phyloP scores from a whole-genome alignment of 148 eudicot genomes.

The Rhododendron ovatum region DNA sequence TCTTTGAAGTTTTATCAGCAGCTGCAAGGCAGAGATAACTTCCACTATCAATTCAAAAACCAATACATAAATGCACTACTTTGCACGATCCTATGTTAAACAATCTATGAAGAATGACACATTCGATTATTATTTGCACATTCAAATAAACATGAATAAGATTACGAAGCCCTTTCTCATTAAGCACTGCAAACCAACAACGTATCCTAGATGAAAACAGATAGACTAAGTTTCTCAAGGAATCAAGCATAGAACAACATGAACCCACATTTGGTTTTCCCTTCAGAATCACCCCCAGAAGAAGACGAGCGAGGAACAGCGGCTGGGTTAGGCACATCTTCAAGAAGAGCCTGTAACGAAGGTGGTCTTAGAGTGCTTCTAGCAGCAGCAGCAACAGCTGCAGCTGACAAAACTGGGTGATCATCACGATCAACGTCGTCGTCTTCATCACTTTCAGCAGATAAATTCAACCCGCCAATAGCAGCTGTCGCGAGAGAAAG shows the following conservation, averaged over 20 bases:
- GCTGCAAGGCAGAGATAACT: conserved; percentile 40
- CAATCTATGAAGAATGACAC: background rate
- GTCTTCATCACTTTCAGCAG: conserved; percentile 81
- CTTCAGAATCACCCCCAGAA: conserved; percentile 97
- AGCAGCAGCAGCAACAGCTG: conserved; percentile 88
- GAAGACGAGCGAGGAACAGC: conserved; percentile 66
- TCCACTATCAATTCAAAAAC: conserved; percentile 4
- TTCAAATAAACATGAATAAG: background rate
- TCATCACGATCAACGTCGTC: conserved; percentile 39
- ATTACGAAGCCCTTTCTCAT: background rate
- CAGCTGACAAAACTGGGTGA: conserved; percentile 73
- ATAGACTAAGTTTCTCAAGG: background rate
- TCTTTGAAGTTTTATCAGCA: conserved; percentile 73
- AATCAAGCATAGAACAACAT: background rate
- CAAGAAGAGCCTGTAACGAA: conserved; percentile 93
- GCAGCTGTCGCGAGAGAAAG: conserved; percentile 75
- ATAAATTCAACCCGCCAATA: conserved; percentile 64
- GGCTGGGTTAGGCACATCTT: conserved; percentile 71
- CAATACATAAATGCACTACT: background rate
- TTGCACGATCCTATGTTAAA: background rate
- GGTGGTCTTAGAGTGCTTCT: conserved; percentile 90
- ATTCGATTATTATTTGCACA: background rate
- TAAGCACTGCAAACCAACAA: background rate
- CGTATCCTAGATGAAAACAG: background rate
- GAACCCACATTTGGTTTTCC: conserved; percentile 85